These are phyloP conservation scores for Neofusicoccum ribis DNA, from an alignment of 2,329 filamentous ascomycete species.

Conservation along the genomic window DNA sequence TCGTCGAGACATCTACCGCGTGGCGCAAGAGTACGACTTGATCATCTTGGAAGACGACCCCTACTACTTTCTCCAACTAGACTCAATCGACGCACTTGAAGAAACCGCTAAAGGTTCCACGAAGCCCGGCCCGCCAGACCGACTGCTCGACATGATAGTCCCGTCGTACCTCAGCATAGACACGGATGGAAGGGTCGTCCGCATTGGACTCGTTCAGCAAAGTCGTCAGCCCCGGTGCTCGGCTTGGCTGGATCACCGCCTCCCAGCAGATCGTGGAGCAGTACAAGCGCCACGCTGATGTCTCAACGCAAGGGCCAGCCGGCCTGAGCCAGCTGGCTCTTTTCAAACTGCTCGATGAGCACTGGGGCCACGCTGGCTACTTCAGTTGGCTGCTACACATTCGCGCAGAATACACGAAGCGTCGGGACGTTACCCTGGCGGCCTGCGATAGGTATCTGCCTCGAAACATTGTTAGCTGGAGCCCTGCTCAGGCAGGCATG, in stretches of 20 bases:
- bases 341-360: slow-evolving; percentile 32
- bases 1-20: slow-evolving; percentile 27
- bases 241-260: slow-evolving; percentile 33
- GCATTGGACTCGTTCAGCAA: slow-evolving; percentile 36
- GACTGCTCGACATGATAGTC: slow-evolving; percentile 22
- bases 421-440: slow-evolving; percentile 26
- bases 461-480: slow-evolving; percentile 25
- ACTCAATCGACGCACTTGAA: neutral
- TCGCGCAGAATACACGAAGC: slow-evolving; percentile 26
- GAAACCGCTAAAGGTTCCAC: neutral
- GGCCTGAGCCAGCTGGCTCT: slow-evolving; percentile 33
- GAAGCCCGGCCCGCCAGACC: neutral
- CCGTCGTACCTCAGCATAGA: slow-evolving; percentile 38
- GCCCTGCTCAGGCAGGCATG: slow-evolving; percentile 27
- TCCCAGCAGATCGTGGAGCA: slow-evolving; percentile 28
- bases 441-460: slow-evolving; percentile 29
- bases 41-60: slow-evolving; percentile 34
- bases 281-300: slow-evolving; percentile 28
- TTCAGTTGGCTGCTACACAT: slow-evolving; percentile 30
- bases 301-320: slow-evolving; percentile 25
- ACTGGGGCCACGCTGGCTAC: slow-evolving; percentile 35
- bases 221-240: slow-evolving; percentile 34
- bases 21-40: slow-evolving; percentile 29
- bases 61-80: slow-evolving; percentile 30
- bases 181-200: slow-evolving; percentile 32